Percentiles rank a stretch among this genome's conserved stretches.
These are phyloP conservation scores for Paraphaeosphaeria sporulosa DNA, from an alignment of 2,329 filamentous ascomycete species.

Conservation along the genomic window DNA sequence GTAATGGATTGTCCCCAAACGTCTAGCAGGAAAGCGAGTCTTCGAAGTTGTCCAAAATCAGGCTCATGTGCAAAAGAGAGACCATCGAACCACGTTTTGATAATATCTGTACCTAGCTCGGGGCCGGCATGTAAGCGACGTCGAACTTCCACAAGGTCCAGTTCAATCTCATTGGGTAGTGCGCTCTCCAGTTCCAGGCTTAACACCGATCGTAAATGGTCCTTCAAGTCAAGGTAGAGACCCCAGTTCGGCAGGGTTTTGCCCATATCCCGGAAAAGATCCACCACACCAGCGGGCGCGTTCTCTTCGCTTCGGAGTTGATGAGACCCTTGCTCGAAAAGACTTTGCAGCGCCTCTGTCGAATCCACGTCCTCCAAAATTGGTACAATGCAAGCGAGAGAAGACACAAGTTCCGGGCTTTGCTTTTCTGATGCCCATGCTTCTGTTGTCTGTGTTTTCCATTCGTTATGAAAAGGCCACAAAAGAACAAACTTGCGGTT, in stretches of 20 bases:
- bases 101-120: background rate
- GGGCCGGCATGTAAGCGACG: background rate
- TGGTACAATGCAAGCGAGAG: background rate
- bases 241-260: conserved; percentile 2
- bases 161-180: background rate
- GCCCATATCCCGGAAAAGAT: background rate
- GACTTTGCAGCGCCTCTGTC: background rate
- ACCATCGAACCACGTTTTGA: background rate
- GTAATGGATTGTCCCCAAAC: background rate
- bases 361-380: background rate
- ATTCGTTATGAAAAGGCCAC: background rate
- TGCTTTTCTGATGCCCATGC: no score
- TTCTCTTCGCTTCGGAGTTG: background rate
- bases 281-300: no score
- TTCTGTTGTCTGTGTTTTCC: background rate
- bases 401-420: background rate
- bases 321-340: background rate
- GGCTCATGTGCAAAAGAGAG: background rate
- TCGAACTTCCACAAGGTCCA: conserved; percentile 3
- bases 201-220: background rate
- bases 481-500: background rate
- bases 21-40: conserved; percentile 1
- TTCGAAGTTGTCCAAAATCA: no score
- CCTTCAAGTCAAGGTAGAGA: background rate
- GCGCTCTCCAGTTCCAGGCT: background rate